These are phyloP conservation scores for Ophiocordyceps camponoti-saundersi DNA, from an alignment of 2,329 filamentous ascomycete species.

Conservation along the genomic window DNA sequence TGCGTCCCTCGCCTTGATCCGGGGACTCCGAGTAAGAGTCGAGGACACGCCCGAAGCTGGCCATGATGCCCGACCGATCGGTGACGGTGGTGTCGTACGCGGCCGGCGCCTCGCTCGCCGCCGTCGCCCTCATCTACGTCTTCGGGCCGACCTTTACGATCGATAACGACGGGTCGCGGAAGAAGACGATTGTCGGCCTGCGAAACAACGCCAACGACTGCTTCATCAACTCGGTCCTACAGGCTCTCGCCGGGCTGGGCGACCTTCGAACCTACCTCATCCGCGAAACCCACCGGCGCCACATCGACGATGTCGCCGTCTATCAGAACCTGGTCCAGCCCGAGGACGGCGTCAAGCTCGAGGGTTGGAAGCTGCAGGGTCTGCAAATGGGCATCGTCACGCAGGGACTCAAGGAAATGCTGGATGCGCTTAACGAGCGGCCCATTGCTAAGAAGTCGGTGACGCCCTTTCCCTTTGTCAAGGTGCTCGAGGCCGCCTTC, in stretches of 20 bases:
- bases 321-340: slow-evolving; percentile 48
- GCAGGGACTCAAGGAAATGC: slow-evolving; percentile 73
- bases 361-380: slow-evolving; percentile 45
- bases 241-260: slow-evolving; percentile 77
- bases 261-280: slow-evolving; percentile 87
- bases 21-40: neutral
- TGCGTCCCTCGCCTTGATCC: neutral
- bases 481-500: slow-evolving; percentile 71
- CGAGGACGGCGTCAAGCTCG: slow-evolving; percentile 20
- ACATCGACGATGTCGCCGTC: slow-evolving; percentile 59
- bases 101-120: slow-evolving; percentile 85
- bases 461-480: slow-evolving; percentile 69
- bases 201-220: slow-evolving; percentile 87
- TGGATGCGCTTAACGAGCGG: slow-evolving; percentile 83
- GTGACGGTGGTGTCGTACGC: slow-evolving; percentile 60
- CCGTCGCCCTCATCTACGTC: slow-evolving; percentile 89
- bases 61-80: slow-evolving; percentile 19
- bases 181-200: slow-evolving; percentile 78
- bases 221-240: slow-evolving; percentile 92
- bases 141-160: slow-evolving; percentile 96
- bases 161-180: slow-evolving; percentile 63
- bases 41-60: neutral
- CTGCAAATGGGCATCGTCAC: slow-evolving; percentile 75
- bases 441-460: slow-evolving; percentile 91
- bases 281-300: slow-evolving; percentile 70